Conservation (phyloP, 2,329 filamentous ascomycete species). For the Penicillium sp. region DNA sequence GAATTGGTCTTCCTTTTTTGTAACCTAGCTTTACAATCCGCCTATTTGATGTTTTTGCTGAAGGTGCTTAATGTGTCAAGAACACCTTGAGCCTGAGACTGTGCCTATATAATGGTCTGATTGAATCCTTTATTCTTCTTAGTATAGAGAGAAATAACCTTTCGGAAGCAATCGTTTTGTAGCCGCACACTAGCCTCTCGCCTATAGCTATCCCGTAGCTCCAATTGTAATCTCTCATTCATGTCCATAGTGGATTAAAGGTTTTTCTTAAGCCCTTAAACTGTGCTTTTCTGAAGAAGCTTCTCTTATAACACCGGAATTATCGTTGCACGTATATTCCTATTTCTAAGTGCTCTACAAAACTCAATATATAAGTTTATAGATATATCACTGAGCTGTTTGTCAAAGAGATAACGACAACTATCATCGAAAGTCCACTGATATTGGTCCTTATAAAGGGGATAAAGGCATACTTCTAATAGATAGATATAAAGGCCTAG, state of each 20-base stretch:
- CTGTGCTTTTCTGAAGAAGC: background rate
- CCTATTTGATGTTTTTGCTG: conserved; percentile 5
- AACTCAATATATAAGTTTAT: conserved; percentile 8
- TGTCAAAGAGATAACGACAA: conserved; percentile 6
- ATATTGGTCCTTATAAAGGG: conserved; percentile 4
- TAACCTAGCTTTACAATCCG: background rate
- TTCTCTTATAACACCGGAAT: conserved; percentile 1
- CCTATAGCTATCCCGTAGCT: background rate
- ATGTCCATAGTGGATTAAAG: conserved; percentile 1
- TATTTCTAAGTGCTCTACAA: background rate
- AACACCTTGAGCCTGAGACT: conserved; percentile 1
- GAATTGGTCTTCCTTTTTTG: conserved; percentile 2
- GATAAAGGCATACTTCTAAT: conserved; percentile 9
- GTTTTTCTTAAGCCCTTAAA: conserved; percentile 1
- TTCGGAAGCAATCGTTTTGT: conserved; percentile 2
- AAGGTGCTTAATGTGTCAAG: conserved; percentile 1
- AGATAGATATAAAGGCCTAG: conserved; percentile 1
- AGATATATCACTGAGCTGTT: conserved; percentile 8
- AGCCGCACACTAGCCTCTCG: conserved; percentile 2
- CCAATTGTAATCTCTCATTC: conserved; percentile 4
- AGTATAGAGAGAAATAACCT: background rate
- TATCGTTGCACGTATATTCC: conserved; percentile 2
- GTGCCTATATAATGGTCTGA: background rate
- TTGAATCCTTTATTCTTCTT: background rate
- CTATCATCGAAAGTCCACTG: conserved; percentile 1